Conservation (phyloP, 345 rosid genomes). For the Punica granatum region DNA sequence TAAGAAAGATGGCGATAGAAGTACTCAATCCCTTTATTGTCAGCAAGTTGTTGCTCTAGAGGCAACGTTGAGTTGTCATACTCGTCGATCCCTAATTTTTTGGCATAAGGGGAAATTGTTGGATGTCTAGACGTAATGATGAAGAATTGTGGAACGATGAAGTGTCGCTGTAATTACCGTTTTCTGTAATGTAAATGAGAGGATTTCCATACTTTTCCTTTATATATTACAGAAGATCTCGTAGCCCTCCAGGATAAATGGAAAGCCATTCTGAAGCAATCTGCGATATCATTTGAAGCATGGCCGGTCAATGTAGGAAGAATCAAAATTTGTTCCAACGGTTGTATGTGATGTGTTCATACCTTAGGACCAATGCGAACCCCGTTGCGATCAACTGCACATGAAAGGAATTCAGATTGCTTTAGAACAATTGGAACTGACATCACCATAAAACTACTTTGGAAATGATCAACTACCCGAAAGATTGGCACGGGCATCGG, state of each 20-base stretch:
- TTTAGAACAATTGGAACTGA: not conserved
- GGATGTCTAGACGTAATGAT: not conserved
- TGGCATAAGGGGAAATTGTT: too few relatives aligned
- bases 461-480: constrained; percentile 12
- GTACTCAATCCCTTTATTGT: constrained; percentile 26
- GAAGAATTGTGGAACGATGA: not conserved
- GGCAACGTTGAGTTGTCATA: constrained; percentile 22
- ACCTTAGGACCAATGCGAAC: constrained; percentile 15
- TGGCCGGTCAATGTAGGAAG: not conserved
- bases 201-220: constrained; percentile 9
- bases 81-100: constrained; percentile 25
- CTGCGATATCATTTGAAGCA: constrained; percentile 3
- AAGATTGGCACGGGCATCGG: constrained; percentile 16
- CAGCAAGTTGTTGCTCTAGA: constrained; percentile 19
- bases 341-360: not conserved
- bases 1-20: constrained; percentile 18
- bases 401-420: not conserved
- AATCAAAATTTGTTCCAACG: too few relatives aligned
- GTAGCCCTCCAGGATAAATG: constrained; percentile 12
- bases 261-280: constrained; percentile 14
- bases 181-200: constrained; percentile 12
- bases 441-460: too few relatives aligned
- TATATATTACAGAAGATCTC: constrained; percentile 4
- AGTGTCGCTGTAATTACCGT: too few relatives aligned
- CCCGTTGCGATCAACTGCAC: constrained; percentile 19